A percentile compares a stretch with the other conserved stretches of the same genome.
Conservation (phyloP, 163 green algal genomes). For the Scenedesmus sp. region DNA sequence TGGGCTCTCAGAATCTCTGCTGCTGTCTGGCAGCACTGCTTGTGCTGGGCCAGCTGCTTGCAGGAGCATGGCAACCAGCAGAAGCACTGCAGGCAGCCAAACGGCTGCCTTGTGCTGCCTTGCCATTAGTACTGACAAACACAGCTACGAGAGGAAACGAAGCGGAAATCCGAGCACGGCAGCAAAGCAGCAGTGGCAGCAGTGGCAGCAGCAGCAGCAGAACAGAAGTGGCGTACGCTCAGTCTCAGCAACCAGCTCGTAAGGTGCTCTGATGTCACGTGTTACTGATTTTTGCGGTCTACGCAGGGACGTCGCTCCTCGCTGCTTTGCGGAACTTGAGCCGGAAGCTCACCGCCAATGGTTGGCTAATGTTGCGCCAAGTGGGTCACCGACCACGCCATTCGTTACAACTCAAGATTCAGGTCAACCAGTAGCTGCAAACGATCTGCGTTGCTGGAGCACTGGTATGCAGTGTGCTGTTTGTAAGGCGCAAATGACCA, state of each 20-base stretch:
- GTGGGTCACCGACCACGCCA: not conserved
- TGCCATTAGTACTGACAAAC: not conserved
- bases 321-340: not conserved
- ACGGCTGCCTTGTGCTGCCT: not conserved
- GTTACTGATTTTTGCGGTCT: not conserved
- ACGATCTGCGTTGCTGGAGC: no score
- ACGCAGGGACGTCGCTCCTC: not conserved
- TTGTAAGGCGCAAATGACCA: no score
- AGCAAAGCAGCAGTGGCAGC: not conserved
- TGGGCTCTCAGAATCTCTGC: not conserved
- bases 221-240: not conserved
- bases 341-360: not conserved
- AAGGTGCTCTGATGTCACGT: not conserved
- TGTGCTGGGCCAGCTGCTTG: not conserved
- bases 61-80: not conserved
- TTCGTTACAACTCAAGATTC: not conserved
- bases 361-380: not conserved
- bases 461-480: no score
- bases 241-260: not conserved
- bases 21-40: not conserved
- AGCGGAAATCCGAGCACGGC: no score
- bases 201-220: not conserved
- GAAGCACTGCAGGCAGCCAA: not conserved
- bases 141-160: not conserved
- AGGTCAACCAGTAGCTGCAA: no score